Conservation (phyloP, 495 filamentous ascomycete genomes). For the Amniculicola lignicola region DNA sequence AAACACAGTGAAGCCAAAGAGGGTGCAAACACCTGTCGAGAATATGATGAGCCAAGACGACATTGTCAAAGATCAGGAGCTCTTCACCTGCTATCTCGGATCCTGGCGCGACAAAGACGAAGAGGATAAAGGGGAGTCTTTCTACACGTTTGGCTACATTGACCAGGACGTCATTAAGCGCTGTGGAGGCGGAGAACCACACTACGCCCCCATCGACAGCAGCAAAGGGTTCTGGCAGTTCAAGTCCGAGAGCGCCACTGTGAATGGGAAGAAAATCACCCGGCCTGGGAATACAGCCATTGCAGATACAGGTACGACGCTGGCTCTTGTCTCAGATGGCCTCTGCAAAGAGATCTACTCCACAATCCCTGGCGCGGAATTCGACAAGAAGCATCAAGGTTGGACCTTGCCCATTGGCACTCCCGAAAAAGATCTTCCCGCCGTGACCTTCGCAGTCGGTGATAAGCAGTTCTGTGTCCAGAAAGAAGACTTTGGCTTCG, state of each 20-base stretch:
- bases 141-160: constrained; percentile 79
- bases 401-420: constrained; percentile 62
- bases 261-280: constrained; percentile 58
- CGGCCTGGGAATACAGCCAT: constrained; percentile 70
- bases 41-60: constrained; percentile 71
- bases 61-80: constrained; percentile 58
- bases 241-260: constrained; percentile 54
- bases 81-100: constrained; percentile 75
- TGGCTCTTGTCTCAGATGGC: constrained; percentile 65
- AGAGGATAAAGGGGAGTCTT: constrained; percentile 56
- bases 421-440: constrained; percentile 58
- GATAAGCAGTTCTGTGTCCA: constrained; percentile 63
- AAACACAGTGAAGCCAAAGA: constrained; percentile 63
- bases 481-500: constrained; percentile 69
- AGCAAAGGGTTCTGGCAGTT: constrained; percentile 74
- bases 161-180: constrained; percentile 60
- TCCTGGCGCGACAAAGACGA: constrained; percentile 58
- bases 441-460: constrained; percentile 66
- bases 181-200: constrained; percentile 52
- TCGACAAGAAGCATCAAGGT: constrained; percentile 63
- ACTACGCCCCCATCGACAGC: constrained; percentile 66
- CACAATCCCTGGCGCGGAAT: constrained; percentile 64
- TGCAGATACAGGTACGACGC: constrained; percentile 74
- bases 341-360: constrained; percentile 67
- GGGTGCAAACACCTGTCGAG: constrained; percentile 66